These are phyloP conservation scores for Coemansia furcata DNA, from an alignment of 192 early-diverging fungal genomes.

Conservation along the genomic window DNA sequence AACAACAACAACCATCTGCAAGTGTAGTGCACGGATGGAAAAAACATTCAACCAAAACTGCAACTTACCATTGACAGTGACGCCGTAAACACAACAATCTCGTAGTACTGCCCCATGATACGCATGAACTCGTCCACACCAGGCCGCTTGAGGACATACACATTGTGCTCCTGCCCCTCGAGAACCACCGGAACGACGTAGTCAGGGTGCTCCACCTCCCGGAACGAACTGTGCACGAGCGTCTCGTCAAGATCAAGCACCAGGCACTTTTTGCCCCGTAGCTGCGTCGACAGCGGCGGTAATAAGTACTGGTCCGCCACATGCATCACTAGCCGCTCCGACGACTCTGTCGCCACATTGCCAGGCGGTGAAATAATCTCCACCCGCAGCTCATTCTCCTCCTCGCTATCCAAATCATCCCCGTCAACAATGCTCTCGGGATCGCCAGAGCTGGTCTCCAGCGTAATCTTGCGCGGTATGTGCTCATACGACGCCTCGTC, in stretches of 20 bases:
- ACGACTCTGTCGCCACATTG: conserved; percentile 44
- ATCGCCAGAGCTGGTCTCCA: conserved; percentile 42
- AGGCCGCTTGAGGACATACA: conserved; percentile 95
- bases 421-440: conserved; percentile 46
- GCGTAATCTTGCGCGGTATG: conserved; percentile 34
- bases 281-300: conserved; percentile 64
- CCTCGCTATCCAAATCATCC: conserved; percentile 30
- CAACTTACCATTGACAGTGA: conserved; percentile 72
- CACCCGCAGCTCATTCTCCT: conserved; percentile 43
- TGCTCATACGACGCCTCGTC: conserved; percentile 40
- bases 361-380: conserved; percentile 51
- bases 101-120: conserved; percentile 82
- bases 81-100: conserved; percentile 95
- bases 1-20: too few species aligned
- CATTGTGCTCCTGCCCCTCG: conserved; percentile 86
- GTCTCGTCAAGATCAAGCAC: conserved; percentile 98
- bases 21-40: background rate
- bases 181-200: conserved; percentile 93
- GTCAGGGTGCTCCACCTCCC: conserved; percentile 74
- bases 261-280: conserved; percentile 81
- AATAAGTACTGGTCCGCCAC: conserved; percentile 55
- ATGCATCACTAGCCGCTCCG: conserved; percentile 49
- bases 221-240: conserved; percentile 93
- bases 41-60: too few species aligned
- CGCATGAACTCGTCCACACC: conserved; percentile 93